Base-by-base conservation (phyloP, 768 basidiomycete species). In the Tulasnella sp. region DNA sequence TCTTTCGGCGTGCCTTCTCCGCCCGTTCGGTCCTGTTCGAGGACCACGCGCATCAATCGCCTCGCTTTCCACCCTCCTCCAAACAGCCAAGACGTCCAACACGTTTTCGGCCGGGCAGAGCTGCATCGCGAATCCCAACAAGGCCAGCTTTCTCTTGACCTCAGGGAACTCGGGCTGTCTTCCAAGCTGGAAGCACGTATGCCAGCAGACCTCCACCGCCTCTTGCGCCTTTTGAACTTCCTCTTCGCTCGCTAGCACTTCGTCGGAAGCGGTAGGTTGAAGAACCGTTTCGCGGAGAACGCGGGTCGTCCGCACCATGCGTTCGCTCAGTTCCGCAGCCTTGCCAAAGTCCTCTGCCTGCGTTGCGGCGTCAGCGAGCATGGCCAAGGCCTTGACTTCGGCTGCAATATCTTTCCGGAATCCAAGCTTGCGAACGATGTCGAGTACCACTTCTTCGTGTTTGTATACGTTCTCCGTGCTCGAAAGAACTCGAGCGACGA, bases 391-490 rank as follows among this genome's bases (percentile, higher is more conserved):
- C 80, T 93, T 91, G 71, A 93, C 89, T 82, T 93, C 90, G 1
- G 93, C 93, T n/a, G 89, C 87, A 3, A 85, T 81, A 78, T 97
- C 91, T 9, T 86, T 85, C 72, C 88, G 81, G 83, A 87, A 94
- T 0, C 97, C 96, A 9, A 99, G 90, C 83, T 97, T 97, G 83
- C 90, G 86, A 19, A 91, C 89, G 42, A 99, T 88, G 71, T 98
- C 96, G 25, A 99, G 87, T 70, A 99, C 90, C 76, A 99, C 91
- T 80, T 96, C 91, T 0, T 93, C 89, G 81, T 99, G 95, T 78
- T 92, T 93, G 84, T 95, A 97, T 2, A 96, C 94, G 73, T 95
- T 93, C 78, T 85, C 86, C 77, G 93, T 96, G 80, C 89, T 90
- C 9, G 92, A 91, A 37, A 99, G 88, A 54, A 99, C 91, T 15